A percentile compares a stretch with the other conserved stretches of the same genome.
Evolutionary conservation across 1,284 basidiomycete species (phyloP).

Genomic region (Ustilago trichophora): DNA sequence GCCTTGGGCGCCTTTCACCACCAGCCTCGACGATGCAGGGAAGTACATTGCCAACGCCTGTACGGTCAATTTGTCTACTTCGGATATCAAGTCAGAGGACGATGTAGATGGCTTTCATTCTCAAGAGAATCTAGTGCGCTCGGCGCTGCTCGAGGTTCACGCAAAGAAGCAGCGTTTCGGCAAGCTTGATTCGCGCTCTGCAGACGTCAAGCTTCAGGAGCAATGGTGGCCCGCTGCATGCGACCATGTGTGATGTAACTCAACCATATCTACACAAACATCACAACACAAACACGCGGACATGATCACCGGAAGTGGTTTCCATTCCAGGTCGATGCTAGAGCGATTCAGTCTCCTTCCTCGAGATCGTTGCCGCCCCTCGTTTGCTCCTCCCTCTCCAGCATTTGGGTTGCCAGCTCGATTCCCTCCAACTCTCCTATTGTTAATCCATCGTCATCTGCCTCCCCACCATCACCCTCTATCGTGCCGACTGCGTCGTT

Average conservation of each 20-base stretch:
- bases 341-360: slow-evolving; percentile 31
- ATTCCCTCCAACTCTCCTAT: slow-evolving; percentile 41
- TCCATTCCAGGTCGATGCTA: too few relatives aligned
- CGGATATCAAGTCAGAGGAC: background rate
- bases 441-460: slow-evolving; percentile 21
- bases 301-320: too few relatives aligned
- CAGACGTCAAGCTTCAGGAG: slow-evolving; percentile 36
- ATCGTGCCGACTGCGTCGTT: slow-evolving; percentile 8
- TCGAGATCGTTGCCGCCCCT: slow-evolving; percentile 44
- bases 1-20: slow-evolving; percentile 37
- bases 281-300: too few relatives aligned
- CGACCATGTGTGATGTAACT: slow-evolving; percentile 1
- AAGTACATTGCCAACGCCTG: slow-evolving; percentile 40
- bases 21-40: slow-evolving; percentile 27
- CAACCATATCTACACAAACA: too few relatives aligned
- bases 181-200: slow-evolving; percentile 23
- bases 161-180: slow-evolving; percentile 27
- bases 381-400: slow-evolving; percentile 39
- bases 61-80: slow-evolving; percentile 2
- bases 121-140: slow-evolving; percentile 2
- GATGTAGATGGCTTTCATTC: slow-evolving; percentile 23
- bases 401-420: slow-evolving; percentile 50
- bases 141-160: slow-evolving; percentile 30
- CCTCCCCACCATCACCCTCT: background rate
- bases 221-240: slow-evolving; percentile 44